Base-by-base conservation (phyloP, 768 basidiomycete genomes). In the Leccinum uliginosum region DNA sequence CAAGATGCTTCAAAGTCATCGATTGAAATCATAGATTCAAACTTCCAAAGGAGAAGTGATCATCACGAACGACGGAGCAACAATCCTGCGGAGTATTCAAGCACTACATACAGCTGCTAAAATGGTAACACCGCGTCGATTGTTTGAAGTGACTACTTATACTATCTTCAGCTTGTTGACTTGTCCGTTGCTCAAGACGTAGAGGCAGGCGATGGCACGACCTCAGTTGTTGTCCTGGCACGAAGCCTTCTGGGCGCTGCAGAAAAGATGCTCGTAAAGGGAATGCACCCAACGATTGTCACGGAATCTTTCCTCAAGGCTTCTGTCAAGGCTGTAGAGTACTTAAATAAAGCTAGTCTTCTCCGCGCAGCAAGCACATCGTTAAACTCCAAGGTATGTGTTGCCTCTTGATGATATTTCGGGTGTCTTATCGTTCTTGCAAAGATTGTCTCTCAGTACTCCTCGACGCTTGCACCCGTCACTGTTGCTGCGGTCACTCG, bases 381-480 rank as follows among this genome's bases (percentile, higher is more conserved):
- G 30, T 76, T 99, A 24, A 98, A 96, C 75, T 98, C 97, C 43
- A 99, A 99, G 79, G 95, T 89, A 55, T 27, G 74, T 60, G 15
- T 24, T 12, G 1, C 29, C 50, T 35, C 32, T 51, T 53, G 30
- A 23, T 44, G 9, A 49, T 44, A 19, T 50, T 21, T 29, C 30
- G 29, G 44, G 58, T 38, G 19, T 58, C 62, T 63, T 9, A 62
- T 54, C 8, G 19, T 59, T 50, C 26, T 17, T 19, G 19, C 19
- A 29, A 67, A 98, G 95, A 97, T 99, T 65, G 97, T 98, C 43
- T 98, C 97, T 17, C 97, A 98, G 81, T 98, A 98, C 72, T 98
- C 97, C 4, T 91, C 94, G 12, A 95, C 91, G 35, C 82, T 99
- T 61, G 92, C 97, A n/a, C 97, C 97, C 38, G 98, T 98, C 62